Evolutionary conservation across 352 stramenopile genomes (phyloP).

Genomic region (Peronospora farinosa): DNA sequence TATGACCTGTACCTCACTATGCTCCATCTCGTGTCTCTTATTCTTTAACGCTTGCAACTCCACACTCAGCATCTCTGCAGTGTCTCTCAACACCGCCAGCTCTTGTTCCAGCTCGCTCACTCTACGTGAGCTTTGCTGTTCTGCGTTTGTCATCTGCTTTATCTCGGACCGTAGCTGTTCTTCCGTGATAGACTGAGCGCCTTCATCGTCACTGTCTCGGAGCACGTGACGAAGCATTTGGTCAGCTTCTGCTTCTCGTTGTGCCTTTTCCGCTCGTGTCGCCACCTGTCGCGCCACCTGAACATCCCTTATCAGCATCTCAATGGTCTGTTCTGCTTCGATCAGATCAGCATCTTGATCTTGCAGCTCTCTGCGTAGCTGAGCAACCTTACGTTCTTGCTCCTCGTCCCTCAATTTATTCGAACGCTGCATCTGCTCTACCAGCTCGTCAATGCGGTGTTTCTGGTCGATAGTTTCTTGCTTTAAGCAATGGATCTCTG

Average conservation of each 20-base stretch:
- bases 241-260: conserved; percentile 21
- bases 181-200: not conserved
- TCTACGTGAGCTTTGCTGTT: conserved; percentile 9
- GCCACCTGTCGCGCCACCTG: conserved; percentile 1
- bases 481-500: conserved; percentile 3
- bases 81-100: conserved; percentile 4
- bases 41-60: conserved; percentile 1
- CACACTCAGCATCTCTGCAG: conserved; percentile 9
- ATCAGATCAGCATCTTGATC: conserved; percentile 2
- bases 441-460: conserved; percentile 3
- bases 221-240: conserved; percentile 17
- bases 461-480: conserved; percentile 1
- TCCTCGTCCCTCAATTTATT: not conserved
- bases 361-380: conserved; percentile 5
- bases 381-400: not conserved
- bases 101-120: conserved; percentile 14
- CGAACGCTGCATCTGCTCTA: conserved; percentile 1
- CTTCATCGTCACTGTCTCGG: conserved; percentile 13
- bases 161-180: conserved; percentile 6
- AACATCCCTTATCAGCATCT: conserved; percentile 9
- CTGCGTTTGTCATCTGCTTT: not conserved
- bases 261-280: conserved; percentile 14
- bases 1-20: not conserved
- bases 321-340: conserved; percentile 1
- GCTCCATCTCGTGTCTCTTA: not conserved